Evolutionary conservation across 164 flowering plant species (phyloP).

Genomic region (Nelumbo lutea): DNA sequence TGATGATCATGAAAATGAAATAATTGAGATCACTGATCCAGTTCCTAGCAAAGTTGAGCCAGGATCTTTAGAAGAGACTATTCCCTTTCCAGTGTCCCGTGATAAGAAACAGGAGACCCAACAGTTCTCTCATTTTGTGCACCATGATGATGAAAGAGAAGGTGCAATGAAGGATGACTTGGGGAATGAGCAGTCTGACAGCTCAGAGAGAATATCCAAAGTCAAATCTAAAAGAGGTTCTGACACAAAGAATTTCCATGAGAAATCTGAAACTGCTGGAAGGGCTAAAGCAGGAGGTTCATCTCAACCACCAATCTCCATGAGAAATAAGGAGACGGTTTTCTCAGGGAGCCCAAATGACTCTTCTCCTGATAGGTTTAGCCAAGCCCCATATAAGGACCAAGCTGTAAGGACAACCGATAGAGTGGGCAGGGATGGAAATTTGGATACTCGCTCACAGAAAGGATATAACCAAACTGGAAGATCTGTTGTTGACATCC

Average conservation of each 20-base stretch:
- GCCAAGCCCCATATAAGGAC: conserved; percentile 23
- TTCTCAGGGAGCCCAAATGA: conserved; percentile 20
- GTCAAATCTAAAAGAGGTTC: conserved; percentile 47
- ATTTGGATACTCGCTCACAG: conserved; percentile 25
- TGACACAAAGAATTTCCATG: conserved; percentile 32
- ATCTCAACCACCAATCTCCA: conserved; percentile 26
- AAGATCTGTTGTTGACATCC: conserved; percentile 36
- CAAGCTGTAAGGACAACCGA: conserved; percentile 19
- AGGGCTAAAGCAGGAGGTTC: conserved; percentile 38
- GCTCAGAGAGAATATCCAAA: conserved; percentile 27
- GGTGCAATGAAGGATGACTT: conserved; percentile 23
- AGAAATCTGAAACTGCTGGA: conserved; percentile 40
- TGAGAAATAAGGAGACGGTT: conserved; percentile 20
- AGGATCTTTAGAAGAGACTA: conserved; percentile 26
- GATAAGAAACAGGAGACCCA: conserved; percentile 32
- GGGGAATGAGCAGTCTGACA: conserved; percentile 36
- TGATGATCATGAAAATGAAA: conserved; percentile 34
- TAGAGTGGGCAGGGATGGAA: conserved; percentile 27
- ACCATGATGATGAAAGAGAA: conserved; percentile 28
- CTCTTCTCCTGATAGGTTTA: conserved; percentile 33
- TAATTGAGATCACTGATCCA: conserved; percentile 20
- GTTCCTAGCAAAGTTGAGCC: conserved; percentile 22
- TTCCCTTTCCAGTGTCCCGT: conserved; percentile 23
- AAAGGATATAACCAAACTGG: conserved; percentile 30
- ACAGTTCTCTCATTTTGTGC: conserved; percentile 18